Evolutionary conservation across 2,329 filamentous ascomycete species (phyloP).

Genomic region (Botryotinia calthae): DNA sequence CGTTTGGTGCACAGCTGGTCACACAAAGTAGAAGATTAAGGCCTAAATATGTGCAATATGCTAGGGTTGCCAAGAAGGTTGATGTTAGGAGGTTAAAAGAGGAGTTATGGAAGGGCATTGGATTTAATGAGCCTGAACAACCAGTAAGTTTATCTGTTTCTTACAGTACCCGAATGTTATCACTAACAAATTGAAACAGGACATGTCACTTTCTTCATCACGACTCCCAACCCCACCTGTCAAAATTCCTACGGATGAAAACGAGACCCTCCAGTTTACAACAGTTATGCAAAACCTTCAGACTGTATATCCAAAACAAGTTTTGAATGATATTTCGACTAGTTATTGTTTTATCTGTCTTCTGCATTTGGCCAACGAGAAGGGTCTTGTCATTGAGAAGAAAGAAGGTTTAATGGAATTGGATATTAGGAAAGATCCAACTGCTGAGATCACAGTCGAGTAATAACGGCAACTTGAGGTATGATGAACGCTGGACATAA

Average conservation of each 20-base stretch:
- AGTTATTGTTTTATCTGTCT: slow-evolving; percentile 87
- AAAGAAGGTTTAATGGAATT: slow-evolving; percentile 54
- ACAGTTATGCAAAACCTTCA: slow-evolving; percentile 87
- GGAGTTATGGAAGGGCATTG: slow-evolving; percentile 67
- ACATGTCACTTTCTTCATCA: slow-evolving; percentile 20
- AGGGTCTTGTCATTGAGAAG: slow-evolving; percentile 62
- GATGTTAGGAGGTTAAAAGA: slow-evolving; percentile 67
- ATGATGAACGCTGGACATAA: not conserved
- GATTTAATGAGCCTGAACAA: slow-evolving; percentile 50
- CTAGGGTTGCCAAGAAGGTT: slow-evolving; percentile 68
- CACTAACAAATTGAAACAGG: slow-evolving; percentile 9
- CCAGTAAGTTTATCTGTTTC: slow-evolving; percentile 42
- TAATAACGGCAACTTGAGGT: slow-evolving; percentile 21
- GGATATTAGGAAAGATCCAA: slow-evolving; percentile 60
- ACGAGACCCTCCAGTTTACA: slow-evolving; percentile 73
- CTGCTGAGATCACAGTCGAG: slow-evolving; percentile 51
- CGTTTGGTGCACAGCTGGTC: slow-evolving; percentile 66
- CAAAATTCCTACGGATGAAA: slow-evolving; percentile 39
- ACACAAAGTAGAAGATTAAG: slow-evolving; percentile 61
- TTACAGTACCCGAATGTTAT: not conserved
- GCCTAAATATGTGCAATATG: slow-evolving; percentile 69
- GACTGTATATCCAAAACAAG: slow-evolving; percentile 77
- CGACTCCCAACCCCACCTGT: slow-evolving; percentile 41
- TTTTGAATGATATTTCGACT: slow-evolving; percentile 92
- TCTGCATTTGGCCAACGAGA: slow-evolving; percentile 73